A percentile compares a stretch with the other conserved stretches of the same genome.
Conservation (phyloP, 768 basidiomycete genomes). For the Podaxis sp. region DNA sequence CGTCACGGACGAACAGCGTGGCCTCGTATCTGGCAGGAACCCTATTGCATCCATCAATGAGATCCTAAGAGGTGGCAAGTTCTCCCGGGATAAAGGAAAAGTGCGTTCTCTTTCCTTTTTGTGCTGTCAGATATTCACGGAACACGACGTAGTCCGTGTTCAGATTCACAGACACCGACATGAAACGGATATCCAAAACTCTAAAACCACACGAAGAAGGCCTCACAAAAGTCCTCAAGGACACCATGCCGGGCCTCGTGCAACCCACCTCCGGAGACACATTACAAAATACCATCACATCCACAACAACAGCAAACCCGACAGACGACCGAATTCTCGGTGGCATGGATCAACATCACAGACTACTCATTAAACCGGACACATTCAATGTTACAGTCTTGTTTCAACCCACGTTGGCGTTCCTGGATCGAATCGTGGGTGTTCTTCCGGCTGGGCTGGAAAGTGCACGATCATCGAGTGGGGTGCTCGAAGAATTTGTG, state of each 20-base stretch:
- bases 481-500: slow-evolving; percentile 90
- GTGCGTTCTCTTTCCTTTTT: slow-evolving; percentile 33
- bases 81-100: slow-evolving; percentile 76
- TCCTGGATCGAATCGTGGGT: slow-evolving; percentile 70
- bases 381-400: slow-evolving; percentile 93
- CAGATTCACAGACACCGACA: slow-evolving; percentile 88
- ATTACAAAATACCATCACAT: slow-evolving; percentile 58
- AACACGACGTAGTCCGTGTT: slow-evolving; percentile 66
- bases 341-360: slow-evolving; percentile 76
- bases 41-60: slow-evolving; percentile 94
- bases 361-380: slow-evolving; percentile 82
- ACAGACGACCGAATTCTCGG: slow-evolving; percentile 75
- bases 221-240: slow-evolving; percentile 76
- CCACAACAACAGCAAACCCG: background rate
- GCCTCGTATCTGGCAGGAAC: slow-evolving; percentile 74
- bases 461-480: slow-evolving; percentile 60
- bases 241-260: slow-evolving; percentile 93
- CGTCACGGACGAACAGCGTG: slow-evolving; percentile 88
- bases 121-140: background rate
- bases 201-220: slow-evolving; percentile 82
- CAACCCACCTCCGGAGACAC: slow-evolving; percentile 62
- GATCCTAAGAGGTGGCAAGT: slow-evolving; percentile 80
- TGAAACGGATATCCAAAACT: slow-evolving; percentile 62
- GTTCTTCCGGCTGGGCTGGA: slow-evolving; percentile 74
- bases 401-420: slow-evolving; percentile 91